Evolutionary conservation across 495 filamentous ascomycete genomes (phyloP), one percentile per base, ranked within the genome.

Genomic region (Xylaria bambusicola): DNA sequence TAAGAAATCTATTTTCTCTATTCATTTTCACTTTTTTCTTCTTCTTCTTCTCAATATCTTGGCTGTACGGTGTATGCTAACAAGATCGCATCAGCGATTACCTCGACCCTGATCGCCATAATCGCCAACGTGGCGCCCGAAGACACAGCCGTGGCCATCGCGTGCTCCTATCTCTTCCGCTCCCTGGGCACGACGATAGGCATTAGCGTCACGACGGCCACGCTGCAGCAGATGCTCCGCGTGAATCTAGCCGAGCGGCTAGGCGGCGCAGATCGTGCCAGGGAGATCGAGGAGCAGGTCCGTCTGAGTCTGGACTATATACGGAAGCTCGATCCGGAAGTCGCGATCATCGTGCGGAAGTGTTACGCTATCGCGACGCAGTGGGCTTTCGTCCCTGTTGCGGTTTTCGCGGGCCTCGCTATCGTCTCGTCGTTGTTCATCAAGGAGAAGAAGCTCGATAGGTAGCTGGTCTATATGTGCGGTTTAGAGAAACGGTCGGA

Each of bases 81-180:
- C n/a, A n/a, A n/a, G n/a, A n/a, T n/a, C n/a, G n/a, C n/a, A 21
- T 80, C 84, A 61, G 89, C 85, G 9, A 83, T 91, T 10, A 93
- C 91, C 0, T 86, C 86, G 0, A 85, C 89, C 1, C 77, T 95
- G 54, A 69, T 80, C 36, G 75, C 72, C 31, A 55, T 81, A 62
- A 87, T 95, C 63, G 84, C 89, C 29, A 92, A 93, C 63, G 81
- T 87, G 0, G 73, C 80, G 7, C 77, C 73, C 0, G 79, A 82
- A 38, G 90, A 94, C 62, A 86, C 90, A 58, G 91, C 91, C 0
- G 81, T 95, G 2, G 87, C 86, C 2, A 93, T 90, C 12, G 92
- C 92, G 1, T 92, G 89, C 69, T 90, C 85, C 1, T 96, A 95
- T 70, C 82, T 95, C 2, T 96, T 96, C 79, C 86, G 92, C 3